A percentile compares a stretch with the other conserved stretches of the same genome.
These are phyloP conservation scores for Ceratocystis diversiconidia DNA, from an alignment of 2,329 filamentous ascomycete genomes.

Conservation along the genomic window DNA sequence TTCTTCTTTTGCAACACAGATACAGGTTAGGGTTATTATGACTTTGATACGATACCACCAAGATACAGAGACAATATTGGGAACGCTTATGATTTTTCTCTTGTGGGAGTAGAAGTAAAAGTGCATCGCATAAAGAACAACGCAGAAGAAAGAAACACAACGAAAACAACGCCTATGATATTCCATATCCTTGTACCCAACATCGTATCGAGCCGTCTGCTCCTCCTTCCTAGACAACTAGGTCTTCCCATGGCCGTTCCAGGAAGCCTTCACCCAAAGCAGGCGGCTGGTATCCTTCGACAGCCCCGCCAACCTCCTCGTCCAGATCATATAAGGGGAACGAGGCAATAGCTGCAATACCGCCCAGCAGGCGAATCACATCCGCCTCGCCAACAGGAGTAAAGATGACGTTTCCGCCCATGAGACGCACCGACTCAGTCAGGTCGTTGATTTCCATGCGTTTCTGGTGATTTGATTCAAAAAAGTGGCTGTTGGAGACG, in stretches of 20 bases:
- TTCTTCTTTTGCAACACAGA: neutral
- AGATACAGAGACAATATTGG: too few species aligned
- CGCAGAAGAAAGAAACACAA: too few species aligned
- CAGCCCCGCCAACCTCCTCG: constrained; percentile 37
- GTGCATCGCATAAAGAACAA: too few species aligned
- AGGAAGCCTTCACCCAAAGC: constrained; percentile 10
- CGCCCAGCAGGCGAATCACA: constrained; percentile 73
- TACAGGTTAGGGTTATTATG: too few species aligned
- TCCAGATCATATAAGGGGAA: constrained; percentile 75
- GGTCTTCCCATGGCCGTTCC: constrained; percentile 17
- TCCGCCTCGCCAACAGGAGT: constrained; percentile 54
- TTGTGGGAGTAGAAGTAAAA: neutral
- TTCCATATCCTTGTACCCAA: too few species aligned
- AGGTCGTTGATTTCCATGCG: constrained; percentile 70
- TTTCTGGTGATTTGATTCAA: constrained; percentile 62
- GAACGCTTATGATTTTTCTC: neutral
- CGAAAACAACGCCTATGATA: too few species aligned
- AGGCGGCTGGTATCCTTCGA: constrained; percentile 13
- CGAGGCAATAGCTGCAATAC: constrained; percentile 79
- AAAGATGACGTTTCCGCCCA: constrained; percentile 56
- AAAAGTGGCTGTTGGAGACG: constrained; percentile 76
- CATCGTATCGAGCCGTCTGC: too few species aligned
- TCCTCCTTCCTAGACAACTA: constrained; percentile 10
- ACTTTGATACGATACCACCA: too few species aligned
- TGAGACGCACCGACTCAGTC: constrained; percentile 74